These are phyloP conservation scores for Epichloe gansuensis DNA, from an alignment of 2,329 filamentous ascomycete species.

Conservation along the genomic window DNA sequence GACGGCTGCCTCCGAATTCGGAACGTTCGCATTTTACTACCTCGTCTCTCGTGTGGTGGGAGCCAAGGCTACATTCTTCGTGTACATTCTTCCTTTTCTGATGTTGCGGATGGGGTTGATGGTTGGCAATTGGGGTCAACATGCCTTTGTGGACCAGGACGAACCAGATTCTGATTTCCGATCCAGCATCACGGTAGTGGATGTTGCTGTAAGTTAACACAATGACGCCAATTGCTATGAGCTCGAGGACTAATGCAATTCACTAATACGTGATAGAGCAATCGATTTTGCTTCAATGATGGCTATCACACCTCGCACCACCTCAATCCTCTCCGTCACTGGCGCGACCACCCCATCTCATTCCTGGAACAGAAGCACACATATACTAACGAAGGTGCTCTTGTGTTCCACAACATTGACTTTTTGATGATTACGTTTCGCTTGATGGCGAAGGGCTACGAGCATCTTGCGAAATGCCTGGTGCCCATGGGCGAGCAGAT, in stretches of 20 bases:
- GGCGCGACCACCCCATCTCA: constrained; percentile 65
- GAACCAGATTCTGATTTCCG: constrained; percentile 68
- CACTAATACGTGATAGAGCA: constrained; percentile 40
- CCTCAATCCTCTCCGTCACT: constrained; percentile 65
- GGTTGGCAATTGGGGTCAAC: constrained; percentile 77
- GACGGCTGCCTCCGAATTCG: constrained; percentile 47
- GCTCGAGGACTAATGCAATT: not conserved
- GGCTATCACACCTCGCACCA: constrained; percentile 75
- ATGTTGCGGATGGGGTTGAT: constrained; percentile 59
- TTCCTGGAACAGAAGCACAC: constrained; percentile 57
- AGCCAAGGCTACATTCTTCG: constrained; percentile 46
- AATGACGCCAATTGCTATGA: not conserved
- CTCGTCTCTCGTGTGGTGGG: constrained; percentile 35
- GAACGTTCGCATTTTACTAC: constrained; percentile 40
- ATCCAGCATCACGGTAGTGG: constrained; percentile 67
- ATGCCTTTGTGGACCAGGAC: constrained; percentile 63
- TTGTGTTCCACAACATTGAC: constrained; percentile 73
- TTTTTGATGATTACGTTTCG: constrained; percentile 63
- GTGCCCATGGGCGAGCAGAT: constrained; percentile 65
- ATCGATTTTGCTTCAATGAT: constrained; percentile 72
- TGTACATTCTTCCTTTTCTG: constrained; percentile 52
- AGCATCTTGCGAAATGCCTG: constrained; percentile 52
- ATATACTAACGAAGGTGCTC: constrained; percentile 53
- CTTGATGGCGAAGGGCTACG: constrained; percentile 58
- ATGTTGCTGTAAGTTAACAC: constrained; percentile 51